These are phyloP conservation scores for Allium sativum DNA, from an alignment of 106 monocot species.

Conservation along the genomic window DNA sequence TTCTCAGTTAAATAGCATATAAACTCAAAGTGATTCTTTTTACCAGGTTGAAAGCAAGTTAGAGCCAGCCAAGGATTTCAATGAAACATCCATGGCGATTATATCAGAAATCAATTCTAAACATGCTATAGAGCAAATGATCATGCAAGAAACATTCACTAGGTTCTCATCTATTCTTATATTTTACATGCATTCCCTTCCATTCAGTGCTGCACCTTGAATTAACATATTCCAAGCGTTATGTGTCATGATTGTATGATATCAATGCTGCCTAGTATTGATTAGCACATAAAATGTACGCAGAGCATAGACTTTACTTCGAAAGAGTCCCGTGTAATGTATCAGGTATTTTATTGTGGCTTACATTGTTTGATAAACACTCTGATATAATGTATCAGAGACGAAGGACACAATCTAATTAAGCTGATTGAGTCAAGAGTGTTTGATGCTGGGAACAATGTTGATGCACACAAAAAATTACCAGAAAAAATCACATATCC, in stretches of 20 bases:
- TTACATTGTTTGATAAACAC: no score
- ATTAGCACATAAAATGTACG: no score
- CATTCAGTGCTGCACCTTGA: no score
- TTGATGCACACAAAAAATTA: constrained; percentile 9
- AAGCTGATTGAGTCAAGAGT: constrained; percentile 63
- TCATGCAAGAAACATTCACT: constrained; percentile 24
- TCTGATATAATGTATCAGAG: constrained; percentile 21
- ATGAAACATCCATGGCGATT: constrained; percentile 12
- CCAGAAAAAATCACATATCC: constrained; percentile 21
- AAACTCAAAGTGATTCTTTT: no score
- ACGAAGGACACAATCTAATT: constrained; percentile 49
- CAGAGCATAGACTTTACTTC: no score
- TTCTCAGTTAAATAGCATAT: no score
- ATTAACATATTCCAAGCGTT: no score
- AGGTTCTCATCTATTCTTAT: constrained; percentile 2
- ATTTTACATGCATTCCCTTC: no score
- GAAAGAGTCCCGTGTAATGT: no score
- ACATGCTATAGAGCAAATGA: constrained; percentile 14
- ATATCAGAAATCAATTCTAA: constrained; percentile 17
- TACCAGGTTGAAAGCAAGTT: constrained; percentile 8
- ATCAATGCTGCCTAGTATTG: no score
- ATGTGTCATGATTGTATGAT: no score
- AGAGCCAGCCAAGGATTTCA: constrained; percentile 6
- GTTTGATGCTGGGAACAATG: constrained; percentile 7
- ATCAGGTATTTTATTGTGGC: no score